Evolutionary conservation across 192 early-diverging fungal genomes (phyloP).

Genomic region (Podila epigama): DNA sequence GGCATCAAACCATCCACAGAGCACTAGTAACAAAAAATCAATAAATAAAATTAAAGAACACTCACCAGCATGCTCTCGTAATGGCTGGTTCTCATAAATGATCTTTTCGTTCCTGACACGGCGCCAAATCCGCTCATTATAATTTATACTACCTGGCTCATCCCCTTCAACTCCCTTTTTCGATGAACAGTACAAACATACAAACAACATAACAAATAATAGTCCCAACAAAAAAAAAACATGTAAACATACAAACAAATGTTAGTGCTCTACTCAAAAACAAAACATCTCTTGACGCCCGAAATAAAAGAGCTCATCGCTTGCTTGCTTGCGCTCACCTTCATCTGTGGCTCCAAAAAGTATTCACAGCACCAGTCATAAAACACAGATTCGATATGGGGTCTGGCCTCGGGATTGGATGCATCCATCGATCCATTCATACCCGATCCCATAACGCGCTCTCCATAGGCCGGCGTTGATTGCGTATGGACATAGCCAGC

Average conservation of each 20-base stretch:
- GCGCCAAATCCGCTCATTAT: slow-evolving; percentile 78
- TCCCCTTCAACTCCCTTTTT: slow-evolving; percentile 75
- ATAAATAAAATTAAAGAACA: no score
- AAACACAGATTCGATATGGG: slow-evolving; percentile 66
- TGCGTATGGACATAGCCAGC: slow-evolving; percentile 17
- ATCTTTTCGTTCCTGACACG: slow-evolving; percentile 71
- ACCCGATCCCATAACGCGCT: slow-evolving; percentile 3
- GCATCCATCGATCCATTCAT: slow-evolving; percentile 12
- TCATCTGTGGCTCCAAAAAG: slow-evolving; percentile 90
- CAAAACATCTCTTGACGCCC: slow-evolving; percentile 5
- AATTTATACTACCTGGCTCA: slow-evolving; percentile 79
- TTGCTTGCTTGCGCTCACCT: slow-evolving; percentile 45
- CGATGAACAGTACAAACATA: neutral
- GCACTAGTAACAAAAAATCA: no score
- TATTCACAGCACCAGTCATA: slow-evolving; percentile 90
- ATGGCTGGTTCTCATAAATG: slow-evolving; percentile 57
- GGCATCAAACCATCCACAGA: slow-evolving; percentile 3
- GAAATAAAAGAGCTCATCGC: neutral
- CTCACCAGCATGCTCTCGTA: slow-evolving; percentile 62
- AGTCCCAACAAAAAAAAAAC: neutral
- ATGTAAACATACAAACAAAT: neutral
- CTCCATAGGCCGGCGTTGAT: slow-evolving; percentile 14
- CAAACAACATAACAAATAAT: neutral
- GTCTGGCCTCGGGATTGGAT: slow-evolving; percentile 53
- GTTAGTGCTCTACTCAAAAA: slow-evolving; percentile 1